Evolutionary conservation across 1,284 basidiomycete species (phyloP), one percentile per base, ranked within the genome.

Genomic region (Heimioporus retisporus): DNA sequence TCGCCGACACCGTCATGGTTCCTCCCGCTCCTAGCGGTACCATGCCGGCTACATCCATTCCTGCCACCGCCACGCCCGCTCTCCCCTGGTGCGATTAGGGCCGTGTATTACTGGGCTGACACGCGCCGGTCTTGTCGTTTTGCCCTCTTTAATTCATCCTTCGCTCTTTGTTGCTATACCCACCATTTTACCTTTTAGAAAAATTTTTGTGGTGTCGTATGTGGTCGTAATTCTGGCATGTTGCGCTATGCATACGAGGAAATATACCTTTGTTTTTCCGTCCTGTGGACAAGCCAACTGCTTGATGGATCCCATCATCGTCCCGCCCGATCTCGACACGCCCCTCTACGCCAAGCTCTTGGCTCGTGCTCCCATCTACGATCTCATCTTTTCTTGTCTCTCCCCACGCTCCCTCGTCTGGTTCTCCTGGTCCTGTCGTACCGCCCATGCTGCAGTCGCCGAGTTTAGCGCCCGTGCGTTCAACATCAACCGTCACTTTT

Each of bases 41-140:
- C 44, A 60, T 79, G 48, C 80, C 84, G 28, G 77, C 73, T 40
- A 66, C 80, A 13, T 59, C 71, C 46, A 76, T 80, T 60, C 79
- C 86, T 61, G 60, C 83, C 5, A 78, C 79, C n/a, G 65, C 79
- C 23, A 68, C 72, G 10, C 74, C 83, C 25, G 77, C 79, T 72
- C 76, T 90, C 54, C 89, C 89, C 57, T 91, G 73, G 75, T 91
- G 90, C 79, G 89, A 92, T 66, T 85, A 88, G 59, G 43, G 59
- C n/a, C 42, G 51, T 35, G 35, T 35, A 35, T 35, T 10, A 35
- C 46, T 48, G 46, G 66, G 76, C 59, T 55, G 60, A 72, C 65
- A 69, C 74, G 72, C 68, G 73, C 77, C 51, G 76, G 74, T 61
- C 76, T 71, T 76, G 75, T 75, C 61, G 62, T 75, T 67, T 62